Evolutionary conservation across 345 rosid genomes (phyloP).

Genomic region (Gossypium rotundifolium): DNA sequence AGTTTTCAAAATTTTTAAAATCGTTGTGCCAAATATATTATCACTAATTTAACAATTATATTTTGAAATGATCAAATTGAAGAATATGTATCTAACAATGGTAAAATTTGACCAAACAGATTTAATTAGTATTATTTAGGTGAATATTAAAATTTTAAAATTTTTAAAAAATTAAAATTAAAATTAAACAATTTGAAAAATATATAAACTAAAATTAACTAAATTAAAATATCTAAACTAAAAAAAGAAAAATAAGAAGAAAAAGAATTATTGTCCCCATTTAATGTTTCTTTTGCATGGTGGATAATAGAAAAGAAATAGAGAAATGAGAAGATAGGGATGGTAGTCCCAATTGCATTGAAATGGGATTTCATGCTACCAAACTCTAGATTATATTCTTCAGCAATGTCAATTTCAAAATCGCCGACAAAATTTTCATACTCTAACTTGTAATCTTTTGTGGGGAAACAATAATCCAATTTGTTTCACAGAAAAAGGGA

Average conservation of each 20-base stretch:
- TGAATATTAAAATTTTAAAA: too few relatives aligned
- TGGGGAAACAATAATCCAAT: not conserved
- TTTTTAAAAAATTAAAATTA: too few relatives aligned
- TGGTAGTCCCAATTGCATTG: not conserved
- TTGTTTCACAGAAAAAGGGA: not conserved
- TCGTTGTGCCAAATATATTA: fast-evolving
- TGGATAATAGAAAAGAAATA: not conserved
- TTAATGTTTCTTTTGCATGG: not conserved
- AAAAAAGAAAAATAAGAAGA: not conserved
- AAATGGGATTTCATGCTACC: not conserved
- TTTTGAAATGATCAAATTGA: too few relatives aligned
- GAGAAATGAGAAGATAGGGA: not conserved
- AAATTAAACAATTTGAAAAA: too few relatives aligned
- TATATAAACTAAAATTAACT: too few relatives aligned
- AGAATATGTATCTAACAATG: too few relatives aligned
- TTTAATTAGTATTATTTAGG: too few relatives aligned
- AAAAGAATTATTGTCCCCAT: not conserved
- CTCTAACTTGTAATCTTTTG: not conserved
- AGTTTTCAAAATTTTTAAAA: too few relatives aligned
- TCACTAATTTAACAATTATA: too few relatives aligned
- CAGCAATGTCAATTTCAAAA: slow-evolving; percentile 2
- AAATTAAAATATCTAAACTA: not conserved
- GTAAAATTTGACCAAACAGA: too few relatives aligned
- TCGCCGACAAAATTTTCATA: slow-evolving; percentile 12
- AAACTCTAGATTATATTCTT: not conserved